Conservation (phyloP, 805 yeast species). For the Candida methanosorbosa region DNA sequence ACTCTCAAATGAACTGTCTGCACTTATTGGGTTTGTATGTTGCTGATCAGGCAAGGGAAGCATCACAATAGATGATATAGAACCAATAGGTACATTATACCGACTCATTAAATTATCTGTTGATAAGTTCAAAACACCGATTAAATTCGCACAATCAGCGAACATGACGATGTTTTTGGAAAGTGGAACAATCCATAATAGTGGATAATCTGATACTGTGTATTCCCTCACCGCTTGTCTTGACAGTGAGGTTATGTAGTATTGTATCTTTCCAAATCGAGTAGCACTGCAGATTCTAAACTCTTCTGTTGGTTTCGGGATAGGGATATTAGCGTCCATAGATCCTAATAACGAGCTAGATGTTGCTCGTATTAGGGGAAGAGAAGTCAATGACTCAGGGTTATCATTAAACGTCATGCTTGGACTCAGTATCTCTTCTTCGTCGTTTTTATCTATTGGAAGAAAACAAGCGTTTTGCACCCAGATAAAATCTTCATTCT, state of each 20-base stretch:
- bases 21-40: too few species aligned
- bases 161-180: conserved; percentile 10
- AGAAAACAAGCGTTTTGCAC: conserved; percentile 14
- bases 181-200: conserved; percentile 7
- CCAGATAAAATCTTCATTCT: conserved; percentile 18
- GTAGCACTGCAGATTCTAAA: conserved; percentile 8
- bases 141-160: conserved; percentile 16
- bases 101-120: conserved; percentile 10
- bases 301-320: conserved; percentile 1
- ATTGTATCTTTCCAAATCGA: conserved; percentile 16
- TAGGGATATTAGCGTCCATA: too few species aligned
- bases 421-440: too few species aligned
- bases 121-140: conserved; percentile 15
- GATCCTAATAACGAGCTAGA: too few species aligned
- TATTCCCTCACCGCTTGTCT: conserved; percentile 12
- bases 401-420: background rate
- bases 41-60: too few species aligned
- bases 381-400: too few species aligned
- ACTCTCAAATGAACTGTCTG: background rate
- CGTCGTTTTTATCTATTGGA: background rate
- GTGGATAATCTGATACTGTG: conserved; percentile 17
- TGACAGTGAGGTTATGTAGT: conserved; percentile 17
- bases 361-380: too few species aligned
- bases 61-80: conserved; percentile 13
- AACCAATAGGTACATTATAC: conserved; percentile 16